Evolutionary conservation across 2,329 filamentous ascomycete species (phyloP), one percentile per base, ranked within the genome.

Genomic region (Xylaria sp.): DNA sequence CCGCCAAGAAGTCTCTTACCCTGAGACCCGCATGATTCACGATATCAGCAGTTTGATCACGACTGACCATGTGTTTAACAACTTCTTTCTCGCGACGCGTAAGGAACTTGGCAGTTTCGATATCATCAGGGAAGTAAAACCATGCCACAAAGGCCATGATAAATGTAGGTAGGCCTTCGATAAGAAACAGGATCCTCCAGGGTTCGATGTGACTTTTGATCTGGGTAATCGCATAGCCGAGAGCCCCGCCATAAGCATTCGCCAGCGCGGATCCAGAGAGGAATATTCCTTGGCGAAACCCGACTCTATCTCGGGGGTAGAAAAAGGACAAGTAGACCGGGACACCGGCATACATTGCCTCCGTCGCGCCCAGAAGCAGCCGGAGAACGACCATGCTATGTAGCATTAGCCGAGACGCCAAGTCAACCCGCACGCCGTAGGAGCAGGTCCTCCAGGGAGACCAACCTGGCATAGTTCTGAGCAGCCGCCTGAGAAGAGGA

Each of bases 261-360:
- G 76, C 76, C 6, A 76, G 64, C 1, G 76, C 75, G 2, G 73
- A 73, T 0, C 79, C 78, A 19, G 79, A 78, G 11, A 82, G 67
- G 64, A 87, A 88, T 21, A 87, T 71, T 2, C 84, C 85, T 53
- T 81, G 81, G 3, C 85, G 77, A 29, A 86, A 76, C 31, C 85
- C 85, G 11, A 87, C 74, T 66, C 85, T 83, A 35, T 83, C 77
- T 13, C 85, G 77, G 7, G 83, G 79, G 68, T 88, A 89, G 75
- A 87, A 86, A 71, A 85, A 86, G 0, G 80, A 83, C 0, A 86
- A 72, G 13, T 75, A 77, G 10, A 70, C 56, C 72, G 79, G 66
- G 74, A 81, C 35, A 75, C 75, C 13, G 72, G 79, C 66, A 17
- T 69, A 70, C 65, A 70, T 67, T 17, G 78, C 78, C 63, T 81